Evolutionary conservation across 179 eudicot genomes (phyloP).

Genomic region (Pouteria campechiana): DNA sequence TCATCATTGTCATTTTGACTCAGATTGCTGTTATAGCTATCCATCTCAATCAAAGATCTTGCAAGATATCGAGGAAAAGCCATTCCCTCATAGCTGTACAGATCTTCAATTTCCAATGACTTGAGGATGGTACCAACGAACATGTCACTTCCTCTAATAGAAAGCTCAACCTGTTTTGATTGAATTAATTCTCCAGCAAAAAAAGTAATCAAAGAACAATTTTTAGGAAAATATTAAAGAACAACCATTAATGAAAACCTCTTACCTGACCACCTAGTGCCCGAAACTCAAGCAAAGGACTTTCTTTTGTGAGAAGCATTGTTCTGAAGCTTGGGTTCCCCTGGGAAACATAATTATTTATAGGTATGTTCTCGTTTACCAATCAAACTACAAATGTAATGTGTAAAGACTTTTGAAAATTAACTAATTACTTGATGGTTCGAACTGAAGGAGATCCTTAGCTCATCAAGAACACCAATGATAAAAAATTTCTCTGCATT

Average conservation of each 20-base stretch:
- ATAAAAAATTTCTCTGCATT: slow-evolving; percentile 58
- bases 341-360: too few species aligned
- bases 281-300: slow-evolving; percentile 77
- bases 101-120: slow-evolving; percentile 89
- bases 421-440: slow-evolving; percentile 56
- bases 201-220: not conserved
- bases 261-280: slow-evolving; percentile 95
- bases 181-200: slow-evolving; percentile 4
- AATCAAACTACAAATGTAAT: too few species aligned
- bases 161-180: slow-evolving; percentile 70
- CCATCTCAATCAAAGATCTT: slow-evolving; percentile 58
- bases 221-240: too few species aligned
- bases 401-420: not conserved
- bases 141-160: slow-evolving; percentile 69
- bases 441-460: slow-evolving; percentile 68
- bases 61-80: slow-evolving; percentile 62
- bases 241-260: slow-evolving; percentile 1
- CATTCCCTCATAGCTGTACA: slow-evolving; percentile 41
- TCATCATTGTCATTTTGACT: slow-evolving; percentile 67
- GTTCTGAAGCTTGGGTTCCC: slow-evolving; percentile 39
- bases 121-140: slow-evolving; percentile 82
- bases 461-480: slow-evolving; percentile 84
- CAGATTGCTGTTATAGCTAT: slow-evolving; percentile 21
- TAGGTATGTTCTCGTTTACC: too few species aligned
- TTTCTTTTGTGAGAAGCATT: slow-evolving; percentile 82